Conservation (phyloP, 352 stramenopile genomes). For the Phytophthora crassamura region DNA sequence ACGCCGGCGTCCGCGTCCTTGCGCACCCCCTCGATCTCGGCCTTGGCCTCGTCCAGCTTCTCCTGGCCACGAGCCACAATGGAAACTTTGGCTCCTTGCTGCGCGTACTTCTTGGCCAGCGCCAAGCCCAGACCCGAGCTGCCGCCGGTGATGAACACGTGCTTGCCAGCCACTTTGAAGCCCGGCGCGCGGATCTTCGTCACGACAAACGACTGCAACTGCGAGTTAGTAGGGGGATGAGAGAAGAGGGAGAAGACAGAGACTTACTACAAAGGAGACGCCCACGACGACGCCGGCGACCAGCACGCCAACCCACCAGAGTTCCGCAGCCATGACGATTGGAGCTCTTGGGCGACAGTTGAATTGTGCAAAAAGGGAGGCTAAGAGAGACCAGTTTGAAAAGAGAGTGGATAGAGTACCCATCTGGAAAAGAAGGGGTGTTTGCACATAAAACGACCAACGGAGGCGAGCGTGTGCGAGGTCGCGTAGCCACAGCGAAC, state of each 20-base stretch:
- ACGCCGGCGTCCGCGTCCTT: constrained; percentile 47
- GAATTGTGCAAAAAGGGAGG: constrained; percentile 1
- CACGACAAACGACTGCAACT: constrained; percentile 60
- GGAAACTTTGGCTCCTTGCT: constrained; percentile 72
- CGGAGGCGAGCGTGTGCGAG: too few species aligned
- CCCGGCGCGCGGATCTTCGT: constrained; percentile 69
- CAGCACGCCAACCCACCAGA: constrained; percentile 58
- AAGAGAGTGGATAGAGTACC: too few species aligned
- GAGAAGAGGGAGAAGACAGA: not conserved
- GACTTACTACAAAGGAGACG: constrained; percentile 58
- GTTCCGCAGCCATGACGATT: constrained; percentile 36
- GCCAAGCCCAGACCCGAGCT: constrained; percentile 74
- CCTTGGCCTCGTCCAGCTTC: constrained; percentile 71
- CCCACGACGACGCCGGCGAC: constrained; percentile 53
- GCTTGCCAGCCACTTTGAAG: constrained; percentile 80
- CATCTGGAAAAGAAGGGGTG: too few species aligned
- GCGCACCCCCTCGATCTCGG: constrained; percentile 57
- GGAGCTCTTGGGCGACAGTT: constrained; percentile 1
- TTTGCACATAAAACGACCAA: too few species aligned
- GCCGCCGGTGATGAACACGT: constrained; percentile 84
- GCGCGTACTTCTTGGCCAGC: constrained; percentile 74
- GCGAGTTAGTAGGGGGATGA: constrained; percentile 1
- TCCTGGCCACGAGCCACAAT: constrained; percentile 67
- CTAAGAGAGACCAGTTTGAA: too few species aligned
- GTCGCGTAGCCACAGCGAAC: too few species aligned